phyloP scores from a whole-genome alignment of 495 filamentous ascomycete genomes.

The Hypomontagnella submonticulosa region DNA sequence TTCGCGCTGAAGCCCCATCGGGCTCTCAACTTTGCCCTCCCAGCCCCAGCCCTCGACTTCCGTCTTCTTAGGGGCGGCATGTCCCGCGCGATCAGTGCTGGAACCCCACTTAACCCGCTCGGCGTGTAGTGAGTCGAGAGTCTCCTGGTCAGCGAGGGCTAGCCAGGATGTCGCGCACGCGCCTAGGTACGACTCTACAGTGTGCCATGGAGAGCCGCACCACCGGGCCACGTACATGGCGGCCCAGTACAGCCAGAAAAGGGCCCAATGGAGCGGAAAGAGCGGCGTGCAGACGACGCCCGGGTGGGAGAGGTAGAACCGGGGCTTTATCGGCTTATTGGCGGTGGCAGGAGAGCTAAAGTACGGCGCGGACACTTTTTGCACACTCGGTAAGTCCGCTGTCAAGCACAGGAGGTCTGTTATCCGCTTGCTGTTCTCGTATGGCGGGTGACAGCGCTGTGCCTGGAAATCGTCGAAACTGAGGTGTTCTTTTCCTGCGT shows the following conservation, averaged over 20 bases:
- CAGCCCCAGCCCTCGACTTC: slow-evolving; percentile 89
- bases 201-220: slow-evolving; percentile 90
- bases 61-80: slow-evolving; percentile 70
- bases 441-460: slow-evolving; percentile 67
- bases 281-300: slow-evolving; percentile 86
- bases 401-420: slow-evolving; percentile 86
- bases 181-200: slow-evolving; percentile 77
- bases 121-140: slow-evolving; percentile 66
- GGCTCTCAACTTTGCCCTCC: slow-evolving; percentile 72
- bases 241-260: slow-evolving; percentile 67
- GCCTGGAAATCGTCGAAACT: slow-evolving; percentile 79
- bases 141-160: slow-evolving; percentile 72
- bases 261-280: slow-evolving; percentile 72
- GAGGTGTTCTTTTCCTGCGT: slow-evolving; percentile 69
- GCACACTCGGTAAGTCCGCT: slow-evolving; percentile 70
- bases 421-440: slow-evolving; percentile 87
- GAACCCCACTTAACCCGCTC: slow-evolving; percentile 88
- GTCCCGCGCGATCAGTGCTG: slow-evolving; percentile 67
- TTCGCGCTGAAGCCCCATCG: slow-evolving; percentile 57
- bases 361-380: slow-evolving; percentile 62
- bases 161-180: slow-evolving; percentile 82
- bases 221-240: slow-evolving; percentile 78
- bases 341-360: slow-evolving; percentile 43
- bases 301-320: slow-evolving; percentile 81
- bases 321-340: slow-evolving; percentile 44